A percentile compares a stretch with the other conserved stretches of the same genome.
Evolutionary conservation across 495 filamentous ascomycete genomes (phyloP).

Genomic region (Tuber borchii): DNA sequence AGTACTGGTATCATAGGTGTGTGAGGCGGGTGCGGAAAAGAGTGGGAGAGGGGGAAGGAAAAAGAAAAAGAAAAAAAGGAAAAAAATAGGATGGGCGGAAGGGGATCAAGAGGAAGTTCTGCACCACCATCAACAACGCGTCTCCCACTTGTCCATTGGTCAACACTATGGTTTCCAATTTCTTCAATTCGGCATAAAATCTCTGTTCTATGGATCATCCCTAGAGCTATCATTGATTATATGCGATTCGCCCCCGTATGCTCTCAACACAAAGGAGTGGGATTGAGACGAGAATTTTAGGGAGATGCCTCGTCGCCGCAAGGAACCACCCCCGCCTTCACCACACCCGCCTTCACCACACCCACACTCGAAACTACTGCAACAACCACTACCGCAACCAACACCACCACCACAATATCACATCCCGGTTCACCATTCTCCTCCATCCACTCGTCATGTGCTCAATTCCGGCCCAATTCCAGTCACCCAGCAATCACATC

Average conservation of each 20-base stretch:
- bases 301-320: conserved; percentile 28
- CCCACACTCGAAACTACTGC: conserved; percentile 6
- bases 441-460: conserved; percentile 6
- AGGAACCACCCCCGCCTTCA: conserved; percentile 10
- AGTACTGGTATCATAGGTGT: too few relatives aligned
- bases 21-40: neutral
- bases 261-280: neutral
- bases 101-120: neutral
- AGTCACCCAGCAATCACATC: conserved; percentile 8
- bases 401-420: conserved; percentile 21
- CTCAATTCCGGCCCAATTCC: neutral
- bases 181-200: neutral
- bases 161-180: conserved; percentile 12
- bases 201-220: neutral
- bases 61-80: neutral
- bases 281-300: neutral
- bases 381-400: conserved; percentile 12
- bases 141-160: conserved; percentile 18
- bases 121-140: conserved; percentile 36
- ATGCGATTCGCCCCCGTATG: neutral
- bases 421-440: conserved; percentile 13
- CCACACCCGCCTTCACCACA: conserved; percentile 15
- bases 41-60: neutral
- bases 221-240: neutral
- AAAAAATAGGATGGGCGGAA: neutral